These are phyloP conservation scores for Cenchrus americanus DNA, from an alignment of 176 grass and related monocot genomes.

Conservation along the genomic window DNA sequence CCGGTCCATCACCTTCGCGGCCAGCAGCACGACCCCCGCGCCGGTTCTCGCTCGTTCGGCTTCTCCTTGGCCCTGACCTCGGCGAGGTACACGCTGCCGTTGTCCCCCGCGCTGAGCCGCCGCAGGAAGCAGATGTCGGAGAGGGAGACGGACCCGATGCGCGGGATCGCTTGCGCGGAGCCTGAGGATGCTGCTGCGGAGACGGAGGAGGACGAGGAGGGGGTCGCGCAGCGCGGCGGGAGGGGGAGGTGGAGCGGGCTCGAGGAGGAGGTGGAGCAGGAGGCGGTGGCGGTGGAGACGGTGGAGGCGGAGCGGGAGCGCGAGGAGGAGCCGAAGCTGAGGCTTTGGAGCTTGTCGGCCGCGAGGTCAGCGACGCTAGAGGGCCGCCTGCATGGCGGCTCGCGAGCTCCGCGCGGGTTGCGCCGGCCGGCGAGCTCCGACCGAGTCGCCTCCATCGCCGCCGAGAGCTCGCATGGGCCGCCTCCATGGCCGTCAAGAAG, in stretches of 20 bases:
- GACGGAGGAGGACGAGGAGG: too few species aligned
- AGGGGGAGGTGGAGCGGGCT: constrained; percentile 29
- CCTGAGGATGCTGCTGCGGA: background rate
- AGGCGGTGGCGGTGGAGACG: constrained; percentile 64
- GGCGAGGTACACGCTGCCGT: constrained; percentile 94
- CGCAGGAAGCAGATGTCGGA: constrained; percentile 82
- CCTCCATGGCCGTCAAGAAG: too few species aligned
- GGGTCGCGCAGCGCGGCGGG: background rate
- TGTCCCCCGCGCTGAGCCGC: constrained; percentile 81
- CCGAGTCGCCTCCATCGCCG: too few species aligned
- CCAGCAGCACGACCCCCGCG: constrained; percentile 41
- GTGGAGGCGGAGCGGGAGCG: constrained; percentile 81
- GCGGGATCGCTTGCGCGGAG: background rate
- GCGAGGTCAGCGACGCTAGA: constrained; percentile 38
- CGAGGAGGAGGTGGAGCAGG: constrained; percentile 74
- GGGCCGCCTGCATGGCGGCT: too few species aligned
- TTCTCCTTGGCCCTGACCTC: constrained; percentile 52
- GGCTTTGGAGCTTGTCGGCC: constrained; percentile 84
- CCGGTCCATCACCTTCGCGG: constrained; percentile 94
- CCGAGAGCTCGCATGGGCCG: too few species aligned
- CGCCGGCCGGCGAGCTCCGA: too few species aligned
- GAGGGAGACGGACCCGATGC: constrained; percentile 54
- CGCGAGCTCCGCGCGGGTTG: too few species aligned
- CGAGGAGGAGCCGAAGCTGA: constrained; percentile 92
- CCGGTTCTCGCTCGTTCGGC: background rate